These are phyloP conservation scores for Marchantia polymorpha DNA, from an alignment of 225 moss, liverwort and hornwort genomes.

Conservation along the genomic window DNA sequence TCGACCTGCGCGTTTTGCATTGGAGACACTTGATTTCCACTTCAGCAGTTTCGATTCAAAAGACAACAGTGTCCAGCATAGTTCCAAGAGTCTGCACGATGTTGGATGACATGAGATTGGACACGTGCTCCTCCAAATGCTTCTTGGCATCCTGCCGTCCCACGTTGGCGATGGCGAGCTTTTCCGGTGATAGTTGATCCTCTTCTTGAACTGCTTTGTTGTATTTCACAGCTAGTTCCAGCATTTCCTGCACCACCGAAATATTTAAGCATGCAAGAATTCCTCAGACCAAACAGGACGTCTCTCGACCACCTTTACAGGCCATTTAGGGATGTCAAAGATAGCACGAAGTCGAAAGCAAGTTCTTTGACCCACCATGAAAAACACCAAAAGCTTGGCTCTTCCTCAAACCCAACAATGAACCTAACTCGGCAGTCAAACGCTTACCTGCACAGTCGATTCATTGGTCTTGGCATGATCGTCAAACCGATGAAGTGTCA, in stretches of 20 bases:
- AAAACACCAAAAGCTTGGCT: not conserved
- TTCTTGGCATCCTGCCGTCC: constrained; percentile 99
- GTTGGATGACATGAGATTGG: constrained; percentile 94
- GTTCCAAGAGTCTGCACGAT: constrained; percentile 97
- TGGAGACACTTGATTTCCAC: too few relatives aligned
- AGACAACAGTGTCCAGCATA: constrained; percentile 98
- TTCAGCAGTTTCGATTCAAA: constrained; percentile 34
- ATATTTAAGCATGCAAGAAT: too few relatives aligned
- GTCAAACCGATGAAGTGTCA: constrained; percentile 90
- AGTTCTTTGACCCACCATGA: too few relatives aligned
- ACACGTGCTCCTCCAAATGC: constrained; percentile 91
- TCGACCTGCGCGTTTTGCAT: too few relatives aligned
- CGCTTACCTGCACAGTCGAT: constrained; percentile 68
- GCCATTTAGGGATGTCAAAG: too few relatives aligned
- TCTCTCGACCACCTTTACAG: too few relatives aligned
- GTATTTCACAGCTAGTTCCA: constrained; percentile 82
- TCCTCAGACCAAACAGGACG: too few relatives aligned
- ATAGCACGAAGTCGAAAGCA: too few relatives aligned
- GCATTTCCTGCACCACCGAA: constrained; percentile 63
- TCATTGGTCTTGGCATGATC: constrained; percentile 88
- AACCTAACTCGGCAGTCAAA: not conserved
- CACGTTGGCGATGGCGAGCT: constrained; percentile 89
- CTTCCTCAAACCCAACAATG: not conserved
- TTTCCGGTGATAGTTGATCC: constrained; percentile 87
- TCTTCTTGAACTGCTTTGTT: constrained; percentile 98